These are phyloP conservation scores for Cryptococcus sp. DNA, from an alignment of 1,284 basidiomycete species.

Conservation along the genomic window DNA sequence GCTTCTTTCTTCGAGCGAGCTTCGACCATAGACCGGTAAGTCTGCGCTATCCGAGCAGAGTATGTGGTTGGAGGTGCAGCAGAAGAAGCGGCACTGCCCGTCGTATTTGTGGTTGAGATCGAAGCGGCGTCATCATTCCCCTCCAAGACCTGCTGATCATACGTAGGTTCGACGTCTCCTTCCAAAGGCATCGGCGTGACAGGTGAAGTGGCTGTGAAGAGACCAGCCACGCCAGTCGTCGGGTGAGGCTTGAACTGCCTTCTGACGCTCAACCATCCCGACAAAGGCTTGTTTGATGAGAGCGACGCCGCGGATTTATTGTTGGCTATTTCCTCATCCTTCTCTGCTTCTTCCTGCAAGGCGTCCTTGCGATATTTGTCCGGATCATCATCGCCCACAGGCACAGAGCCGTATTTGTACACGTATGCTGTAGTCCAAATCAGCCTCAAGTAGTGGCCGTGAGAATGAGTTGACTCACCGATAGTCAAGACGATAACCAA, in stretches of 20 bases:
- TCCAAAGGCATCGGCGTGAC: not conserved
- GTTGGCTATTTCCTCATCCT: constrained; percentile 32
- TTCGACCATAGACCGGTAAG: constrained; percentile 49
- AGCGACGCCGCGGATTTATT: constrained; percentile 1
- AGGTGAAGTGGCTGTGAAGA: constrained; percentile 59
- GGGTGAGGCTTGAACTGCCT: constrained; percentile 69
- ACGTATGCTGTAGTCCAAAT: constrained; percentile 22
- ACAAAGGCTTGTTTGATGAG: constrained; percentile 34
- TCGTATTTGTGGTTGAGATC: constrained; percentile 56
- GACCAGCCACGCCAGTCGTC: constrained; percentile 40
- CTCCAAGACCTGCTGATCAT: constrained; percentile 7
- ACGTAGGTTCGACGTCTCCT: not conserved
- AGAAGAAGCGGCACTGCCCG: constrained; percentile 60
- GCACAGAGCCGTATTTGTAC: constrained; percentile 70
- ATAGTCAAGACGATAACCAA: constrained; percentile 63
- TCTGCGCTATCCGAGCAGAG: constrained; percentile 36
- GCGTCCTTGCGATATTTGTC: constrained; percentile 54
- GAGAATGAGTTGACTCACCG: constrained; percentile 32
- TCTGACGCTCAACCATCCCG: constrained; percentile 82
- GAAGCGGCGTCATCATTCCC: constrained; percentile 6
- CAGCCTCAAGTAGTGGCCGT: too few species aligned
- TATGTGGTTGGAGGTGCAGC: constrained; percentile 17
- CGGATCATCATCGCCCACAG: constrained; percentile 63
- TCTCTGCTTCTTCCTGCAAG: constrained; percentile 38
- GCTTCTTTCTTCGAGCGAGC: constrained; percentile 61